These are phyloP conservation scores for Xylaria sp. DNA, from an alignment of 2,329 filamentous ascomycete species.

Conservation along the genomic window DNA sequence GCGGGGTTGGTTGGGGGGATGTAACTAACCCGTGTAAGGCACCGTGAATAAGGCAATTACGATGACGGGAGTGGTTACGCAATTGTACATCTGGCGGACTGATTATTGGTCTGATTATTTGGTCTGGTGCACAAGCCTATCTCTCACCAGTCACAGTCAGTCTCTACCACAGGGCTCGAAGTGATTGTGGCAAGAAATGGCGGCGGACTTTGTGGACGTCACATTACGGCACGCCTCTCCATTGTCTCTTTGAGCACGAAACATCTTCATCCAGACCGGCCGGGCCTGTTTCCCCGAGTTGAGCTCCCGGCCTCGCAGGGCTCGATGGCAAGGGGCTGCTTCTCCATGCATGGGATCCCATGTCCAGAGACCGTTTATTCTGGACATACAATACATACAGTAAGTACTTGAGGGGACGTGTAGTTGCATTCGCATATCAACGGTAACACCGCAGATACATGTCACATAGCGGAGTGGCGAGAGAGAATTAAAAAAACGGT, in stretches of 20 bases:
- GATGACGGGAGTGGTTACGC: conserved; percentile 18
- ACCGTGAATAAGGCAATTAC: neutral
- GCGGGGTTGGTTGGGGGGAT: conserved; percentile 8
- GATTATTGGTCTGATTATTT: neutral
- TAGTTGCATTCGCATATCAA: conserved; percentile 10
- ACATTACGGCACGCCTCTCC: neutral
- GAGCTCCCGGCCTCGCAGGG: neutral
- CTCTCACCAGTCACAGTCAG: neutral
- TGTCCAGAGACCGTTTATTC: neutral
- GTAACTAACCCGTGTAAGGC: conserved; percentile 1
- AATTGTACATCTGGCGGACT: conserved; percentile 21
- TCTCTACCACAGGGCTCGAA: neutral
- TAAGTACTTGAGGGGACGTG: neutral
- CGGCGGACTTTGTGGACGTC: neutral
- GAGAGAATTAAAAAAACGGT: neutral
- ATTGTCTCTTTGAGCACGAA: neutral
- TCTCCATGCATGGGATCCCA: conserved; percentile 6
- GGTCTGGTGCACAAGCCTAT: neutral
- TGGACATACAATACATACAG: neutral
- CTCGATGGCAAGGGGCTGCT: neutral
- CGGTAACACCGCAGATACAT: conserved; percentile 15
- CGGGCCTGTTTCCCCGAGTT: neutral
- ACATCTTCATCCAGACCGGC: neutral
- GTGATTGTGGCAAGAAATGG: neutral
- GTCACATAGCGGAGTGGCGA: neutral